Conservation (phyloP, 352 stramenopile genomes). For the Phytophthora hibernalis region DNA sequence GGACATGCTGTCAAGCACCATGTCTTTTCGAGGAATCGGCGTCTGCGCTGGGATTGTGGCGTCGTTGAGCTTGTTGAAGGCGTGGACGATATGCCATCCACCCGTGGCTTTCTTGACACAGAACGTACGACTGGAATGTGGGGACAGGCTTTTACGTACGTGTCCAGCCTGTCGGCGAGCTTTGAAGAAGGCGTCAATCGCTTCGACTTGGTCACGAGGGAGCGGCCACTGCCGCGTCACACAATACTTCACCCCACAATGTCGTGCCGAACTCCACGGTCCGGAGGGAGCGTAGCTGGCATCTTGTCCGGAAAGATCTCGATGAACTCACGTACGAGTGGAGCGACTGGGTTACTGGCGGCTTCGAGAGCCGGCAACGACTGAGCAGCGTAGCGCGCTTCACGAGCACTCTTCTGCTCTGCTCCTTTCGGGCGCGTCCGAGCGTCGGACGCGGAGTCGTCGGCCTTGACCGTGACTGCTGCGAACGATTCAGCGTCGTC, state of each 20-base stretch:
- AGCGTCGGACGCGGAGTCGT: slow-evolving; percentile 1
- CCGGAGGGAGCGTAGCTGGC: slow-evolving; percentile 6
- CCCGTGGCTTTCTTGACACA: slow-evolving; percentile 38
- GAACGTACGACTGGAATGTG: slow-evolving; percentile 31
- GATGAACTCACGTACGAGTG: slow-evolving; percentile 13
- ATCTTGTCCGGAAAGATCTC: slow-evolving; percentile 38
- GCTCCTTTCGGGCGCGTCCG: slow-evolving; percentile 6
- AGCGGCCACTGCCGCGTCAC: too few species aligned
- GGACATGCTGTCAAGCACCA: too few species aligned
- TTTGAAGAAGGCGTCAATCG: slow-evolving; percentile 33
- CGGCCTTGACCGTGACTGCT: slow-evolving; percentile 6
- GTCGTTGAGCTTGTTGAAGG: slow-evolving; percentile 45
- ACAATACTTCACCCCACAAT: slow-evolving; percentile 38
- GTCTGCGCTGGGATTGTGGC: slow-evolving; percentile 37
- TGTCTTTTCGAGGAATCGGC: slow-evolving; percentile 40
- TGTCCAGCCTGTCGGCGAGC: slow-evolving; percentile 3
- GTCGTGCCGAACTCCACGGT: slow-evolving; percentile 35
- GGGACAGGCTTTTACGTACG: slow-evolving; percentile 26
- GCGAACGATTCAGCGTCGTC: slow-evolving; percentile 3
- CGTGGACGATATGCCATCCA: slow-evolving; percentile 41
- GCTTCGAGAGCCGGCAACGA: background rate
- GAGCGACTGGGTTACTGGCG: too few species aligned
- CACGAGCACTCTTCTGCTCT: slow-evolving; percentile 15
- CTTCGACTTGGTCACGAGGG: slow-evolving; percentile 30
- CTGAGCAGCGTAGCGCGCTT: slow-evolving; percentile 23